Evolutionary conservation across 768 basidiomycete genomes (phyloP).

Genomic region (Amanita fuliginea): DNA sequence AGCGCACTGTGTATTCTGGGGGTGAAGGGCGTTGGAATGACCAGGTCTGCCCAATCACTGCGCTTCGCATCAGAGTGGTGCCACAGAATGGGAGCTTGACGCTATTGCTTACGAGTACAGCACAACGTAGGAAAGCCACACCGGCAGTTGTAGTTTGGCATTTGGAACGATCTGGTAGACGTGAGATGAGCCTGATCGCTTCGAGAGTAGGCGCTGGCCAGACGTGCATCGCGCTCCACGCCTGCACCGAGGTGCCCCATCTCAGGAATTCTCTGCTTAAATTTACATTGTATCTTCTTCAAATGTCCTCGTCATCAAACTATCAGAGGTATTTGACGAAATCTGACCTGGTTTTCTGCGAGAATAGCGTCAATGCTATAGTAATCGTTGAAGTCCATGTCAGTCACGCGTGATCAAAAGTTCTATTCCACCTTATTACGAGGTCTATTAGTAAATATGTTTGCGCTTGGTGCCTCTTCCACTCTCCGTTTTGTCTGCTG

Average conservation of each 20-base stretch:
- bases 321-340: background rate
- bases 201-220: slow-evolving; percentile 1
- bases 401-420: background rate
- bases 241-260: slow-evolving; percentile 89
- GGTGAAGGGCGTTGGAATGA: slow-evolving; percentile 70
- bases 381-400: slow-evolving; percentile 78
- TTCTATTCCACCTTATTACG: too few relatives aligned
- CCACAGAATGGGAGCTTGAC: background rate
- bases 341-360: slow-evolving; percentile 74
- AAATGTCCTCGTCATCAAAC: background rate
- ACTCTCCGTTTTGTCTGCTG: background rate
- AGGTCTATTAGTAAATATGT: background rate
- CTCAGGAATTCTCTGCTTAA: slow-evolving; percentile 73
- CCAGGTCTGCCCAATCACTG: slow-evolving; percentile 86
- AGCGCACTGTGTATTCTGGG: slow-evolving; percentile 75
- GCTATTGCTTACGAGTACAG: slow-evolving; percentile 53
- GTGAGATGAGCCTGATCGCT: background rate
- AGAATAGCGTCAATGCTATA: slow-evolving; percentile 88
- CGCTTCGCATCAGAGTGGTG: background rate
- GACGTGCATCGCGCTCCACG: slow-evolving; percentile 66
- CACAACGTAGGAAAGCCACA: slow-evolving; percentile 86
- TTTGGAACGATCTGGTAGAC: slow-evolving; percentile 56
- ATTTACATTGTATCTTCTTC: slow-evolving; percentile 90
- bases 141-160: slow-evolving; percentile 73
- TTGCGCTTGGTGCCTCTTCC: background rate